A percentile compares a stretch with the other conserved stretches of the same genome.
Conservation (phyloP, 1,284 basidiomycete genomes). For the Apiotrichum montevideense region DNA sequence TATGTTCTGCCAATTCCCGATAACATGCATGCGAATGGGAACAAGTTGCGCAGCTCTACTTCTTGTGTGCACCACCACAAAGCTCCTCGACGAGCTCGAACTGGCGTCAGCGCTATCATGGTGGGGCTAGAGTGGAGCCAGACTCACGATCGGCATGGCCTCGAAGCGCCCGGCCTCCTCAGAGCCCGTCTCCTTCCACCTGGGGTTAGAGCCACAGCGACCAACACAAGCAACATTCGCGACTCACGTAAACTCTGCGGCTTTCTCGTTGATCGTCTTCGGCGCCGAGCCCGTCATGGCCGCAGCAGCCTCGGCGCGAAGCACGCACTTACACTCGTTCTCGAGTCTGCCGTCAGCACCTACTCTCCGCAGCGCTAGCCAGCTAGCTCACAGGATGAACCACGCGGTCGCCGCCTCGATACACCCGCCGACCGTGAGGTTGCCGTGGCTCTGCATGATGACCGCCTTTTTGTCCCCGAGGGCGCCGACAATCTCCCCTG, state of each 20-base stretch:
- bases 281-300: slow-evolving; percentile 21
- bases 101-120: slow-evolving; percentile 7
- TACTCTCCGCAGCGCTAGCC: slow-evolving; percentile 18
- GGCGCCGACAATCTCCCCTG: slow-evolving; percentile 53
- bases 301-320: slow-evolving; percentile 19
- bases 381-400: slow-evolving; percentile 31
- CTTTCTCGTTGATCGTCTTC: slow-evolving; percentile 14
- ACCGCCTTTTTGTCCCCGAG: slow-evolving; percentile 50
- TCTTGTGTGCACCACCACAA: slow-evolving; percentile 18
- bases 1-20: too few species aligned
- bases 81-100: slow-evolving; percentile 31
- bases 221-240: too few species aligned
- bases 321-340: too few species aligned
- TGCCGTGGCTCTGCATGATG: slow-evolving; percentile 56
- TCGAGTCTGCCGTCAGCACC: slow-evolving; percentile 10
- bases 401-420: slow-evolving; percentile 25
- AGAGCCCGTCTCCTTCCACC: slow-evolving; percentile 23
- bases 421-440: slow-evolving; percentile 50
- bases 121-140: neutral
- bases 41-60: too few species aligned
- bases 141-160: slow-evolving; percentile 23
- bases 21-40: too few species aligned
- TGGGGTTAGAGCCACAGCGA: neutral
- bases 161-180: slow-evolving; percentile 30
- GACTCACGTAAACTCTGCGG: slow-evolving; percentile 26